Conservation (phyloP, 75 land plant species). For the Chamaecyparis obtusa region DNA sequence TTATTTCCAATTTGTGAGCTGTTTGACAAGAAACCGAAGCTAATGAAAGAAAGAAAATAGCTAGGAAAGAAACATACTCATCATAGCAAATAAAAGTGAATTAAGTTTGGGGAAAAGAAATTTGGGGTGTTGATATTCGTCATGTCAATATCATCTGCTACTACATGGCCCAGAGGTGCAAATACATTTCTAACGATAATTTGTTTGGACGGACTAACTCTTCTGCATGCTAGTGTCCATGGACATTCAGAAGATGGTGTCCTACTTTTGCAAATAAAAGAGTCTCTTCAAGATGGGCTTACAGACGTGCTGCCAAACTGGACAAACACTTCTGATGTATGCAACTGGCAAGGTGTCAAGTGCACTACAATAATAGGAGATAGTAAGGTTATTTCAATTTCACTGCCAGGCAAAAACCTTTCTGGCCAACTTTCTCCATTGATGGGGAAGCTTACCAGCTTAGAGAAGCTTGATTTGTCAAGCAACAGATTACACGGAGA, state of each 20-base stretch:
- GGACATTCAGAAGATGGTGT: background rate
- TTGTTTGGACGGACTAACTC: background rate
- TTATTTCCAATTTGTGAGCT: no score
- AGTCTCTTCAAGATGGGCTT: conserved; percentile 6
- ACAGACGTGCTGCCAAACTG: conserved; percentile 6
- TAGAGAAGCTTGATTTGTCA: conserved; percentile 31
- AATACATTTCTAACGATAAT: no score
- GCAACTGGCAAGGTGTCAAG: conserved; percentile 46
- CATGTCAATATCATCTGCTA: no score
- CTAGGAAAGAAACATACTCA: no score
- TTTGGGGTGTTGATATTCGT: no score
- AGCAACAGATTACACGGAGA: conserved; percentile 23
- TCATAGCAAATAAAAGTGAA: no score
- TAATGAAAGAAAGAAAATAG: no score
- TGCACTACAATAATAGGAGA: conserved; percentile 12
- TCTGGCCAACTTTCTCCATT: conserved; percentile 18
- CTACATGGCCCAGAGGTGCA: no score
- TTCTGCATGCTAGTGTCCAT: background rate
- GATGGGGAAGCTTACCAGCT: conserved; percentile 24
- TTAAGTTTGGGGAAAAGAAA: no score
- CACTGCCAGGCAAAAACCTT: conserved; percentile 20
- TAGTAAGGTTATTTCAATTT: conserved; percentile 23
- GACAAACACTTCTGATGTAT: conserved; percentile 18
- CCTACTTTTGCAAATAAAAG: conserved; percentile 15
- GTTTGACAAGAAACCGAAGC: no score